Evolutionary conservation across 768 basidiomycete genomes (phyloP).

Genomic region (Pulveroboletus frians): DNA sequence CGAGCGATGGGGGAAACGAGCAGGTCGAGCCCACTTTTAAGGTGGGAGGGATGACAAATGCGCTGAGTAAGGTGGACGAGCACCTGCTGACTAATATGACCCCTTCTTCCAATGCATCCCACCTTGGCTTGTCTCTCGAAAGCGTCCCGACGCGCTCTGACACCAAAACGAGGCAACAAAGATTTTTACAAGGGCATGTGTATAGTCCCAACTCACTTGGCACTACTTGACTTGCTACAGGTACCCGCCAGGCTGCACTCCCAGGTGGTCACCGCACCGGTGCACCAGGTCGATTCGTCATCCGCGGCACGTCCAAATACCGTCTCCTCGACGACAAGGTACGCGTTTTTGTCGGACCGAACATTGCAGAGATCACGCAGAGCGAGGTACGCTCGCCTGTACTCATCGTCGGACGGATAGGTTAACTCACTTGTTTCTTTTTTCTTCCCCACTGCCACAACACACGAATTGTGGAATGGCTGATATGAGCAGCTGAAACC

Average conservation of each 20-base stretch:
- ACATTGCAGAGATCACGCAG: slow-evolving; percentile 52
- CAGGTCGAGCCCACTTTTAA: slow-evolving; percentile 13
- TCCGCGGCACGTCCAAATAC: slow-evolving; percentile 75
- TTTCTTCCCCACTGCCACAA: neutral
- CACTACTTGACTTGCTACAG: slow-evolving; percentile 33
- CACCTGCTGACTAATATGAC: neutral
- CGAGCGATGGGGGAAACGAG: neutral
- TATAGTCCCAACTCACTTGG: neutral
- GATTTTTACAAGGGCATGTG: slow-evolving; percentile 91
- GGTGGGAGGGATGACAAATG: slow-evolving; percentile 23
- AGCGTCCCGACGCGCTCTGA: slow-evolving; percentile 78
- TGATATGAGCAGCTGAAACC: slow-evolving; percentile 19
- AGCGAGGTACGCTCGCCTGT: slow-evolving; percentile 45
- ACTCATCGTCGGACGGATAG: neutral
- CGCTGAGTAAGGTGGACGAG: slow-evolving; percentile 17
- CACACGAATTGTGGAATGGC: neutral
- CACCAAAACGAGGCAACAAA: slow-evolving; percentile 86
- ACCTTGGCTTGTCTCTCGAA: slow-evolving; percentile 69
- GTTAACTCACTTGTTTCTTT: neutral
- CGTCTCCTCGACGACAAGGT: slow-evolving; percentile 78
- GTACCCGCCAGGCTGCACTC: slow-evolving; percentile 76
- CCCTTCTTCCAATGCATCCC: slow-evolving; percentile 49
- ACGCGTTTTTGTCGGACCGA: slow-evolving; percentile 78
- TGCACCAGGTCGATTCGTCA: slow-evolving; percentile 80
- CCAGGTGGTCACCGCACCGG: slow-evolving; percentile 85